Evolutionary conservation across 257 asterid species (phyloP), one percentile per base, ranked within the genome.

Genomic region (Nicotiana noctiflora): DNA sequence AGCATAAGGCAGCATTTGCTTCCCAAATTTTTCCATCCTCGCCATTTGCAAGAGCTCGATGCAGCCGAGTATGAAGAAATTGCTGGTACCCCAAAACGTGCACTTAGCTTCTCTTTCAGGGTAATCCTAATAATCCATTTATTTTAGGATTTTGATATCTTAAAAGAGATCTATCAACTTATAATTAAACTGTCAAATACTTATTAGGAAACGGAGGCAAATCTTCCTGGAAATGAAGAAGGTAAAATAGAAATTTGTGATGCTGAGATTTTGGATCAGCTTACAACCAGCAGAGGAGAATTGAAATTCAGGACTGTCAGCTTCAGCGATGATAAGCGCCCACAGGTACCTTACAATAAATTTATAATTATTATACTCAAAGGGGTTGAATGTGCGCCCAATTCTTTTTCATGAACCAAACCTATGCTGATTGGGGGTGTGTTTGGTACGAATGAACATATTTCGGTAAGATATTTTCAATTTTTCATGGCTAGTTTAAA

Each of bases 61-160:
- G 95, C 93, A 21, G 91, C 88, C 8, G 93, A 89, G 11, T 91
- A 91, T 31, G 95, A 89, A 74, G 93, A 91, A 76, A 76, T 86
- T 3, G 78, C 70, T 8, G 91, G 93, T 49, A 34, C 89, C 25
- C 90, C 89, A 18, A 87, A 84, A 53, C 82, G 77, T n/a, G 81
- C 90, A 14, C 84, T 74, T 18, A 89, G 90, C 68, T 55, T 80
- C 62, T 86, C 91, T 37, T 49, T 65, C 76, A 84, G 79, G 82
- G 93, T 91, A 84, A 6, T 49, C 56, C 62, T 27, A 14, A 34
- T 31, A 31, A 31, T 31, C 34, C 4, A 29, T 46, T 52, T 14
- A 23, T 25, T 46, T 74, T 15, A 9, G 15, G 8, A 72, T 46
- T 49, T 49, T 46, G 6, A 44, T 70, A 27, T 21, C 31, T 68